Conservation (phyloP, 2,329 filamentous ascomycete genomes). For the Trichoderma koningiopsis region DNA sequence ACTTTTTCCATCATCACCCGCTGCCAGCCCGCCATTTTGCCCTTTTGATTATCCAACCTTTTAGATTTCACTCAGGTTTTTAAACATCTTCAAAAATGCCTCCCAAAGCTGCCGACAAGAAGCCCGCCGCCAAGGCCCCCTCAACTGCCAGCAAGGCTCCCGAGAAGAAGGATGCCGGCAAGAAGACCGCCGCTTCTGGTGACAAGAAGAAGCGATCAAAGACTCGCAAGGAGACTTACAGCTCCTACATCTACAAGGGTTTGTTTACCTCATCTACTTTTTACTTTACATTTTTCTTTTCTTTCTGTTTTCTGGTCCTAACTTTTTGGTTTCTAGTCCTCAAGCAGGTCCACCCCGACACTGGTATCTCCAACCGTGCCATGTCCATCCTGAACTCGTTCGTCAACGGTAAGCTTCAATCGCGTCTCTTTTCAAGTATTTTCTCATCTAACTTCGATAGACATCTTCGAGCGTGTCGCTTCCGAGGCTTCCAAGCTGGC, state of each 20-base stretch:
- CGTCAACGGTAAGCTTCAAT: slow-evolving; percentile 77
- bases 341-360: slow-evolving; percentile 99
- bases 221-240: slow-evolving; percentile 99
- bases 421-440: background rate
- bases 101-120: slow-evolving; percentile 98
- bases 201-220: slow-evolving; percentile 99
- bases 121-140: slow-evolving; percentile 96
- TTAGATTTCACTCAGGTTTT: slow-evolving; percentile 24
- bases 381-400: slow-evolving; percentile 99
- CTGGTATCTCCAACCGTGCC: slow-evolving; percentile 99
- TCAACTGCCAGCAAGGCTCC: slow-evolving; percentile 68
- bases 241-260: slow-evolving; percentile 99
- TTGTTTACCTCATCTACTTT: slow-evolving; percentile 32
- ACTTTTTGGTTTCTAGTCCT: slow-evolving; percentile 65
- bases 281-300: background rate
- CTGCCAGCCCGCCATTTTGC: slow-evolving; percentile 33
- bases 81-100: slow-evolving; percentile 69
- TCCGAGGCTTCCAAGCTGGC: slow-evolving; percentile 99
- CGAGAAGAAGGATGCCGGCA: slow-evolving; percentile 99
- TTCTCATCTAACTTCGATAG: slow-evolving; percentile 45
- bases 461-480: slow-evolving; percentile 99
- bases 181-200: slow-evolving; percentile 95
- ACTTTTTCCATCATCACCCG: slow-evolving; percentile 46
- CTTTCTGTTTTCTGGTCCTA: slow-evolving; percentile 16
- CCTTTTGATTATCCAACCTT: slow-evolving; percentile 29